Evolutionary conservation across 73 alveolate species (phyloP), one percentile per base, ranked within the genome.

Genomic region (Blepharisma japonicum): DNA sequence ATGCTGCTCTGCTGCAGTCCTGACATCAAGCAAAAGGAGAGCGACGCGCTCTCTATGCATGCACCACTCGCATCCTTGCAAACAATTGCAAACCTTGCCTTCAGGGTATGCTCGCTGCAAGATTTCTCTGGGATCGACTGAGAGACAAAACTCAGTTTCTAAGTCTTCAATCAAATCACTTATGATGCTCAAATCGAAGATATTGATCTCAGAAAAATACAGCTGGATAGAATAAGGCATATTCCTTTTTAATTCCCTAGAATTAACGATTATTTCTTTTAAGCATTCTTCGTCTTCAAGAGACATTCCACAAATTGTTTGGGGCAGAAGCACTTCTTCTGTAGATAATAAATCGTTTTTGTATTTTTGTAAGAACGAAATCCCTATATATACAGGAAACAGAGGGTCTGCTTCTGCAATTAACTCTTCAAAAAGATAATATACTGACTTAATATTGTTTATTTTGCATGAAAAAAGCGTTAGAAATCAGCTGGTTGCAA

Each of bases 11-110:
- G 18, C 47, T 18, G 18, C 18, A 61, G 74, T 61, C 46, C 74
- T 61, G 23, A n/a, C 14, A 61, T 61, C 74, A 20, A 61, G 14
- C 14, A 61, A 14, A n/a, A 61, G 14, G 23, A 61, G 46, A 18
- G 38, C 39, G 23, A 18, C 18, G 14, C 23, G 38, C 38, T 18
- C 74, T 61, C 46, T 61, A 2, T 61, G 14, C 14, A 39, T 25
- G 47, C 74, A 61, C 74, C 74, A 61, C 47, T 14, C 14, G 74
- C 74, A 61, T 18, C 74, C 18, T 14, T 61, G 74, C 47, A 61
- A 14, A 5, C 74, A 61, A 61, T 61, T 39, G 23, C 74, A 61
- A 3, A 61, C 23, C 47, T 25, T 61, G 2, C 18, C 39, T 18
- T 61, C 46, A 20, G 74, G 74, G 47, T 61, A 61, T 2, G 74